phyloP scores from a whole-genome alignment of 2,329 filamentous ascomycete species.

The Apiospora malaysiana region DNA sequence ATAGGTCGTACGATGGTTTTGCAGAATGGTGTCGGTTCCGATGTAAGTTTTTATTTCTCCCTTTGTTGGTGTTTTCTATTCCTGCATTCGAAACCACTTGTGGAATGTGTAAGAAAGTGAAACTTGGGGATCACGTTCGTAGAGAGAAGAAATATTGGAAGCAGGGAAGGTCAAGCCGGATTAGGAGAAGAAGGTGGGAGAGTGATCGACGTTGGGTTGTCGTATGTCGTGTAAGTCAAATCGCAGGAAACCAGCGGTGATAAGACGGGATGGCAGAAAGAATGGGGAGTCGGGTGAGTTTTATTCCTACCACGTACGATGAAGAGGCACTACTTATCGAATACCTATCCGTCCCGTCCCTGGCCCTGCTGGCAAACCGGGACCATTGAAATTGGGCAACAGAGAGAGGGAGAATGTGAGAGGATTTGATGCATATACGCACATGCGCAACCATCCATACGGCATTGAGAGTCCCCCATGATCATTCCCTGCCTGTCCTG shows the following conservation, averaged over 20 bases:
- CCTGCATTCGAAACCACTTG: neutral
- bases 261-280: neutral
- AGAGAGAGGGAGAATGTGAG: neutral
- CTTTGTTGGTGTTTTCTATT: neutral
- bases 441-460: no score
- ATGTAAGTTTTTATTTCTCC: neutral
- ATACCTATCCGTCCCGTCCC: neutral
- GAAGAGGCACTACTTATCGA: neutral
- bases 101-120: neutral
- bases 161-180: neutral
- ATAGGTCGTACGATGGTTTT: neutral
- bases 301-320: constrained; percentile 17
- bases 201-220: constrained; percentile 9
- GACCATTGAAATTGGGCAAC: neutral
- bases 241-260: constrained; percentile 12
- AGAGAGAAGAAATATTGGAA: neutral
- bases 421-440: neutral
- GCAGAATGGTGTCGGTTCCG: neutral
- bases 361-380: constrained; percentile 3
- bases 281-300: constrained; percentile 18
- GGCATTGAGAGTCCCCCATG: neutral
- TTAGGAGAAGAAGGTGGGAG: constrained; percentile 16
- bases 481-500: neutral
- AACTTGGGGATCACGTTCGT: neutral
- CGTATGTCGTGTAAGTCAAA: constrained; percentile 19